Base-by-base conservation (phyloP, 768 basidiomycete genomes). In the Rhizopogon sp. region DNA sequence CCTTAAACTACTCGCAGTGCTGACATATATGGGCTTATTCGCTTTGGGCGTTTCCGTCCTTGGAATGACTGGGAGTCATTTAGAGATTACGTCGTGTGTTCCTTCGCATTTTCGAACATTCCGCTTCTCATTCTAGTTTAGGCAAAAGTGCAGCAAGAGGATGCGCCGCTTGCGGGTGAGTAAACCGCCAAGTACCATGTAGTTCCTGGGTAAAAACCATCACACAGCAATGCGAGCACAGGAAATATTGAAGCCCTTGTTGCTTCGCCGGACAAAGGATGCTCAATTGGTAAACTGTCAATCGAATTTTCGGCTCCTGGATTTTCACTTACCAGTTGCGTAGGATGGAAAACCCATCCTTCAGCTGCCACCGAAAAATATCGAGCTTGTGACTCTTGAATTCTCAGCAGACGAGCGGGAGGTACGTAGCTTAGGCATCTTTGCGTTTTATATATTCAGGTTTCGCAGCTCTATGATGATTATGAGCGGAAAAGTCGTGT, bases 11-110 rank as follows among this genome's bases (percentile, higher is more conserved):
- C 4, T 40, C 16, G 3, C 25, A 85, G 85, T 20, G 82, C 83
- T 9, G 87, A 88, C 64, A 77, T 88, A 22, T 88, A 88, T 62
- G 83, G 85, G 6, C 75, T 87, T 28, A 70, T 90, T 35, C 80
- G 87, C 3, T 89, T 87, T 62, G 84, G 85, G 3, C 78, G 75
- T 17, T 86, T 86, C 64, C 70, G 80, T 6, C 86, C 87, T 0
- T 91, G 78, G 77, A 85, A 85, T 58, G 84, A 88, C 55, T 93
- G 88, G 87, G 64, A 73, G 9, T 70, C 76, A 42, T 93, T 90
- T 70, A 79, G 85, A 53, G 69, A 68, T 3, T 73, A 80, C 59
- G 72, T 87, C 17, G 84, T 83, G 58, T 51, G 75, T 67, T 22
- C 20, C 17, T 37, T 37, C 4, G 20, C 3, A 5, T 16, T 22